Evolutionary conservation across 2,329 filamentous ascomycete genomes (phyloP), one percentile per base, ranked within the genome.

Genomic region (Colletotrichum sp.): DNA sequence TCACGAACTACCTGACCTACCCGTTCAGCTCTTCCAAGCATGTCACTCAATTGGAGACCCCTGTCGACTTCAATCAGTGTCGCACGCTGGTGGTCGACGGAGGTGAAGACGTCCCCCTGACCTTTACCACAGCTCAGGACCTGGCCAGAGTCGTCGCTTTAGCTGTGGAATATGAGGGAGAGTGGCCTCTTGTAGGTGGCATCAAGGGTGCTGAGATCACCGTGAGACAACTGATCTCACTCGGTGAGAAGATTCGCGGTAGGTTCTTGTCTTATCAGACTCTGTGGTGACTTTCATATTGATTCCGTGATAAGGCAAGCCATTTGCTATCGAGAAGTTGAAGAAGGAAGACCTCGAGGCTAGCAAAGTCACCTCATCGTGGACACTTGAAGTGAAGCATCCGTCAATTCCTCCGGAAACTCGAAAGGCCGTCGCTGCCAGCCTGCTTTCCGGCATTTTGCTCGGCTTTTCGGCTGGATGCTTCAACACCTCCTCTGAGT

Each of bases 1-100:
- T 91, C 79, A 79, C 89, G 28, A 85, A 92, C 80, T 92, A 92
- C 81, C 83, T 91, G 39, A 89, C 88, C 2, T 87, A 83, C 67
- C 90, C 91, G 0, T 80, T 88, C 72, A 83, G 86, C 57, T 86
- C 89, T 0, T 80, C 86, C 8, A 88, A 86, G 44, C 82, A 89
- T 36, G 78, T 92, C 0, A 78, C 82, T 2, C 81, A 84, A 1
- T 79, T 88, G 3, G 81, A 88, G 18, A 84, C 77, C 0, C 74
- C 83, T 2, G 80, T 88, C 36, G 84, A 88, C 78, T 86, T 87
- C 36, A n/a, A 85, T 15, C 80, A 84, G 8, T 81, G 84, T 2
- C 86, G 87, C 15, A 87, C 85, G 1, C 83, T 90, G 3, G 72
- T 86, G 2, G 75, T 88, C 1, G 84, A 88, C 0, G 87, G 85